Evolutionary conservation across 169 alveolate species (phyloP).

Genomic region (Plasmodium berghei): DNA sequence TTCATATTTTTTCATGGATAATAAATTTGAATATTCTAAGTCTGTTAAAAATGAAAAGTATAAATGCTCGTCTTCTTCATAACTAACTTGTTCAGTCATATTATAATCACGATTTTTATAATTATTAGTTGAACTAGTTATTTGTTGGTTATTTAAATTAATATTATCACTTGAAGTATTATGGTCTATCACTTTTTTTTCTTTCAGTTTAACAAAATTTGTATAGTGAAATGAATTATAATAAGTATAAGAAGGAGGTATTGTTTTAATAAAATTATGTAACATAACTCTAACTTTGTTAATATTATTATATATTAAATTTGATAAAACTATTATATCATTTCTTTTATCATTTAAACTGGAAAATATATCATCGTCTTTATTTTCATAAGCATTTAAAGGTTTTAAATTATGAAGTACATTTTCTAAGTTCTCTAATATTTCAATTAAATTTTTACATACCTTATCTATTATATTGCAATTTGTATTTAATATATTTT

Average conservation of each 20-base stretch:
- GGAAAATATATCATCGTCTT: slow-evolving; percentile 32
- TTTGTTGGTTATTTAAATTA: background rate
- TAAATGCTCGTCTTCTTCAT: slow-evolving; percentile 18
- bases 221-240: slow-evolving; percentile 35
- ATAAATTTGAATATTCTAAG: slow-evolving; percentile 72
- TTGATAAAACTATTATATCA: slow-evolving; percentile 56
- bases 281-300: slow-evolving; percentile 27
- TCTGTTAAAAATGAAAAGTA: slow-evolving; percentile 57
- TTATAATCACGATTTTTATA: background rate
- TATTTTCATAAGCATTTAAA: slow-evolving; percentile 45
- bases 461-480: slow-evolving; percentile 29
- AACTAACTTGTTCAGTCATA: background rate
- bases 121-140: slow-evolving; percentile 4
- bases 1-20: slow-evolving; percentile 71
- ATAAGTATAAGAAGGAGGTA: slow-evolving; percentile 72
- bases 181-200: slow-evolving; percentile 29
- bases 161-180: background rate
- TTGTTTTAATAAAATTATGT: slow-evolving; percentile 63
- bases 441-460: slow-evolving; percentile 30
- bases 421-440: slow-evolving; percentile 44
- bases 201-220: slow-evolving; percentile 29
- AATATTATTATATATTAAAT: slow-evolving; percentile 39
- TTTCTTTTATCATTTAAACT: slow-evolving; percentile 41
- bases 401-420: slow-evolving; percentile 34
- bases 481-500: slow-evolving; percentile 19